Base-by-base conservation (phyloP, 2,329 filamentous ascomycete genomes). In the Epichloe sibirici region DNA sequence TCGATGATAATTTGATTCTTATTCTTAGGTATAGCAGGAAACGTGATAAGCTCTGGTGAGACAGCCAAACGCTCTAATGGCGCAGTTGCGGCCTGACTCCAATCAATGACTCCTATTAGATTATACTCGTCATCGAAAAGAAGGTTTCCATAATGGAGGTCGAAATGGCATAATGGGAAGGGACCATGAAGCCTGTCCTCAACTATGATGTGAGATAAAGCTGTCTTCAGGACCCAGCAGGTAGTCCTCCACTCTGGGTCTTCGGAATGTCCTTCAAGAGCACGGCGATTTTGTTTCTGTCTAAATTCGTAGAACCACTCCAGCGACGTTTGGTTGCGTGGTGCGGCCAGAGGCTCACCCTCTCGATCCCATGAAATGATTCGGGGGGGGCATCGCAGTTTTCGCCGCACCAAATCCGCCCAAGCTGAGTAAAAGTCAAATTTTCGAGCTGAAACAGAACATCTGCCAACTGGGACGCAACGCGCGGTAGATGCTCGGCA, bases 401-500 rank as follows among this genome's bases (percentile, higher is more conserved):
- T 49, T 54, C 49, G 1, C 54, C 54, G 45, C 54, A 51, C 54
- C 48, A 55, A 11, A 55, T 48, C 5, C 54, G 25, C 23, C 54
- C 54, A n/a, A 55, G 48, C 4, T 35, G 38, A 51, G 42, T 39
- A 35, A 55, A 55, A 1, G 43, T 45, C 28, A 55, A 25, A 46
- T 49, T 55, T 28, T 55, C 44, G 4, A 55, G 51, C 48, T 55
- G 51, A 12, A 51, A 55, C 2, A 55, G 35, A 35, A 55, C 48
- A 40, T 55, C 42, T 5, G 48, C 48, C 8, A 50, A 31, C 48
- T 50, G 48, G n/a, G 9, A 38, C 28, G 42, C 39, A 39, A 51
- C 49, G 28, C 7, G 42, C 28, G 25, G 49, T 28, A 38, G 28
- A 8, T 8, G 5, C 15, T 51, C 49, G 17, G 49, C 49, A 15